Evolutionary conservation across 352 stramenopile genomes (phyloP).

Genomic region (Globisporangium irregulare): DNA sequence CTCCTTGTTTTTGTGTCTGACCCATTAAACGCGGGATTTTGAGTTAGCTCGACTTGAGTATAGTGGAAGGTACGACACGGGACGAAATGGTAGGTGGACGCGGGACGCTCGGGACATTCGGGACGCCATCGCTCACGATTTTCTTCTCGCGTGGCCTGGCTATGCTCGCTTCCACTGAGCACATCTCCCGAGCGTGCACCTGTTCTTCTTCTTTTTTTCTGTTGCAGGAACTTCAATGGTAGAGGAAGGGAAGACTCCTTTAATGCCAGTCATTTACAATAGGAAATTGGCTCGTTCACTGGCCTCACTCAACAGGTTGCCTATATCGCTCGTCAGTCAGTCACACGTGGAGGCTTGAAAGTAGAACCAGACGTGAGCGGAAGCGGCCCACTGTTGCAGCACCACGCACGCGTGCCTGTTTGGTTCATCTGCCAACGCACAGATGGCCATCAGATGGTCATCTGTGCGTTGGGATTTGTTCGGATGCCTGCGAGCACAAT

Average conservation of each 20-base stretch:
- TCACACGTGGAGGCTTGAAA: background rate
- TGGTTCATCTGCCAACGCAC: background rate
- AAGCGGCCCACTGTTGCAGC: background rate
- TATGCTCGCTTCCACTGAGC: background rate
- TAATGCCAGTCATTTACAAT: background rate
- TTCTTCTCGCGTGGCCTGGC: background rate
- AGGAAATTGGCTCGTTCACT: too few relatives aligned
- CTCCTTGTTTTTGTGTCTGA: background rate
- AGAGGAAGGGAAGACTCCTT: background rate
- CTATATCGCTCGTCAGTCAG: background rate
- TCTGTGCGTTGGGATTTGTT: background rate
- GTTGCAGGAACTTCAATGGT: slow-evolving; percentile 2
- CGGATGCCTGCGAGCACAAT: background rate
- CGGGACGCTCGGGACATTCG: background rate
- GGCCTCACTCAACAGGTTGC: too few relatives aligned
- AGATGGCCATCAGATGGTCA: background rate
- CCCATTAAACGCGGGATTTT: background rate
- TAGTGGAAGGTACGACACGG: background rate
- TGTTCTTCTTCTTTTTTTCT: slow-evolving; percentile 8
- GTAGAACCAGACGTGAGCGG: background rate
- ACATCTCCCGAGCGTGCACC: background rate
- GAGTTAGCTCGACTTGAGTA: background rate
- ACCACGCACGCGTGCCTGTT: background rate
- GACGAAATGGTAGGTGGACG: background rate
- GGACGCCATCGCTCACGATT: background rate